Evolutionary conservation across 805 yeast genomes (phyloP), one percentile per base, ranked within the genome.

Genomic region (Deakozyma indianensis): DNA sequence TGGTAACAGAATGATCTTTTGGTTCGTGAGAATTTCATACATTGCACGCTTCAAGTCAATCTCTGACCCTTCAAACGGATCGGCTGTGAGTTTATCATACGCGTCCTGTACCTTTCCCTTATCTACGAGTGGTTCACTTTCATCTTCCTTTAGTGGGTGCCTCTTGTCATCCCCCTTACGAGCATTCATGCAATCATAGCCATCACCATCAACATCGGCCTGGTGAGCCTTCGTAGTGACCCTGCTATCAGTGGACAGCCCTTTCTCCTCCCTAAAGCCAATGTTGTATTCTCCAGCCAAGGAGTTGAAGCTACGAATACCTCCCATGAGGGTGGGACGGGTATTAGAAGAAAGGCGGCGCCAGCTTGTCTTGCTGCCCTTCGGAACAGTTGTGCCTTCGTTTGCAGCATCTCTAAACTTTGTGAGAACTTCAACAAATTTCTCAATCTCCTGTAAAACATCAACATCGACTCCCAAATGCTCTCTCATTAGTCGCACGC

Each of bases 381-480:
- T 32, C 4, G 4, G 18, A n/a, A 20, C 5, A 11, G 11, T 14
- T 5, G 18, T 7, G 9, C 18, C 18, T 4, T n/a, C 18, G 16
- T n/a, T 9, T 5, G 38, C 5, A 7, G 18, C 18, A 32, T 32
- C 16, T n/a, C 5, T 9, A n/a, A 11, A 5, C 11, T 9, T 4
- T 5, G 9, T 9, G 11, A 7, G 16, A 32, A 20, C 5, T 7
- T 32, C 42, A 9, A 16, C 27, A 41, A 41, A 23, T 23, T 41
- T 41, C 5, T 41, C 27, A 41, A 41, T 18, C 22, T 23, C 29
- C 18, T 35, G 22, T 18, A 32, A n/a, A 7, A 32, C 18, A 62
- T 88, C 96, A 40, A 87, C 92, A 60, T 87, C 94, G 45, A 94
- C 80, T 22, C 98, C 99, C 22, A 92, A 60, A 64, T 92, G 99